Evolutionary conservation across 345 rosid genomes (phyloP).

Genomic region (Limnanthes douglasii): DNA sequence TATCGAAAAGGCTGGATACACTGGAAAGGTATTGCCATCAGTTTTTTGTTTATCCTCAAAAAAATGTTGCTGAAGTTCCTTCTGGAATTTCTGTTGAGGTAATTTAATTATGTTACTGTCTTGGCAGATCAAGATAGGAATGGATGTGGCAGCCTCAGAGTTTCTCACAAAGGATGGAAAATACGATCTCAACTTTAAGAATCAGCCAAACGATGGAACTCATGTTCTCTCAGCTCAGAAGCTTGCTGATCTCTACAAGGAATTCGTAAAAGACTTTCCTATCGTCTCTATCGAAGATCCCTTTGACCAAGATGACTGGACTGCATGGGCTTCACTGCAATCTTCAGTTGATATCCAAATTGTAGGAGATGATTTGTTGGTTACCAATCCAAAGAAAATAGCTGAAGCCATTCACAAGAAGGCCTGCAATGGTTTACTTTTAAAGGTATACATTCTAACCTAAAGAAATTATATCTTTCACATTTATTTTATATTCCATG

Average conservation of each 20-base stretch:
- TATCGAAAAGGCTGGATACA: constrained; percentile 93
- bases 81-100: constrained; percentile 4
- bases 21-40: constrained; percentile 47
- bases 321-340: constrained; percentile 75
- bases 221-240: constrained; percentile 65
- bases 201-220: constrained; percentile 86
- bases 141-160: constrained; percentile 99
- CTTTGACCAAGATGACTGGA: constrained; percentile 99
- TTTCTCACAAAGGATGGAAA: constrained; percentile 73
- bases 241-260: constrained; percentile 72
- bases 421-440: constrained; percentile 82
- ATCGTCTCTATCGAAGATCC: constrained; percentile 94
- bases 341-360: constrained; percentile 86
- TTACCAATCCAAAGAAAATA: constrained; percentile 89
- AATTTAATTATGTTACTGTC: not conserved
- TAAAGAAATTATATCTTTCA: not conserved
- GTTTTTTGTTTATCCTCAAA: constrained; percentile 2
- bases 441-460: constrained; percentile 33
- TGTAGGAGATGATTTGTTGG: constrained; percentile 93
- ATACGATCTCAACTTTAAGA: constrained; percentile 92
- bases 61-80: constrained; percentile 6
- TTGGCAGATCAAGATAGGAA: constrained; percentile 85
- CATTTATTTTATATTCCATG: too few relatives aligned
- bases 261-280: constrained; percentile 82
- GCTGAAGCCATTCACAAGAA: constrained; percentile 86